Conservation (phyloP, 73 alveolate genomes). For the Paramecium biaurelia region DNA sequence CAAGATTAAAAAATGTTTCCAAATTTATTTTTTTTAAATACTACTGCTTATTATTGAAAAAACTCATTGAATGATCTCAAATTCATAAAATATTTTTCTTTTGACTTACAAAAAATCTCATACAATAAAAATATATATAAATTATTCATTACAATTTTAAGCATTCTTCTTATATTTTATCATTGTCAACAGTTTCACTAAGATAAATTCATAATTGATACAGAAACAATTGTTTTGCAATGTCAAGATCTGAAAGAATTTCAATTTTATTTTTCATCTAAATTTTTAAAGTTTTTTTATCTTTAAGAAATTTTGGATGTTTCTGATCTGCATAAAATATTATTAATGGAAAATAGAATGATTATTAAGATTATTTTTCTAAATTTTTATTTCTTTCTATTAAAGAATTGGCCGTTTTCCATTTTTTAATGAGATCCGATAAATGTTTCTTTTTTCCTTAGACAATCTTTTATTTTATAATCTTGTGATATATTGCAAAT, state of each 20-base stretch:
- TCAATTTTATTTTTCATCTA: not conserved
- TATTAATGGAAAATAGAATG: not conserved
- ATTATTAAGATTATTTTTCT: not conserved
- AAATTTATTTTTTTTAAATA: no score
- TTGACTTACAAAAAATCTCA: not conserved
- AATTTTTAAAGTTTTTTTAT: not conserved
- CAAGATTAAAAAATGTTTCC: no score
- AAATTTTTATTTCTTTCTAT: not conserved
- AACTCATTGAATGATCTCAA: not conserved
- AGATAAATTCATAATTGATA: not conserved
- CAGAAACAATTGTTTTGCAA: not conserved
- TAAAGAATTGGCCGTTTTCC: not conserved
- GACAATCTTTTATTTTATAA: not conserved
- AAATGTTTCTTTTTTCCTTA: not conserved
- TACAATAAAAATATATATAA: not conserved
- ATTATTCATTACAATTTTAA: not conserved
- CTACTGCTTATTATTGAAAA: no score
- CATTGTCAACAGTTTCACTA: conserved; percentile 14
- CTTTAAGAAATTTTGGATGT: not conserved
- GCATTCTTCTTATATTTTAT: not conserved
- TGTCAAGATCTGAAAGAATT: not conserved
- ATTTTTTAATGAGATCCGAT: not conserved
- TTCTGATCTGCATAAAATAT: not conserved
- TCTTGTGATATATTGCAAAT: not conserved
- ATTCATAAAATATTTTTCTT: no score